Conservation (phyloP, 148 eudicot species). For the Vaccinium macrocarpon region DNA sequence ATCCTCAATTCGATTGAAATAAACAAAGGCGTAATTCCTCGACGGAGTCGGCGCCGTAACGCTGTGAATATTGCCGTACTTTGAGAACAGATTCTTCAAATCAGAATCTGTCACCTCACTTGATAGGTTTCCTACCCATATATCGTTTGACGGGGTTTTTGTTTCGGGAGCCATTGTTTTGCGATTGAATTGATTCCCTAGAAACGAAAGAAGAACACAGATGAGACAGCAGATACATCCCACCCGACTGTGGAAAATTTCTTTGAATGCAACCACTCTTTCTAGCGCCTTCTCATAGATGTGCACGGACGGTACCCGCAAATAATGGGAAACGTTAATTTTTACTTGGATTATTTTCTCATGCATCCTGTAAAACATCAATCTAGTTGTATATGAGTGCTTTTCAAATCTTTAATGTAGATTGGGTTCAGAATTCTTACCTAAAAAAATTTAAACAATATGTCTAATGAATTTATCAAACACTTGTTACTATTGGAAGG, state of each 20-base stretch:
- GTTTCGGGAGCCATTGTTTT: neutral
- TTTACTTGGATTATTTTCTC: neutral
- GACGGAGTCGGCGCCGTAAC: constrained; percentile 40
- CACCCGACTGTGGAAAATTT: too few relatives aligned
- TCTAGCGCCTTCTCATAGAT: too few relatives aligned
- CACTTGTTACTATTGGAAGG: neutral
- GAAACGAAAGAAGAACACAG: neutral
- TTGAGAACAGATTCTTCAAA: constrained; percentile 46
- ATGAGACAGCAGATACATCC: neutral
- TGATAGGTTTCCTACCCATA: constrained; percentile 76
- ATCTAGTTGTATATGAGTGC: neutral
- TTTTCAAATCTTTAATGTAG: neutral
- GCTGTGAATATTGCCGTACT: constrained; percentile 56
- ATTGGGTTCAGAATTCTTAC: neutral
- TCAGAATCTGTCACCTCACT: constrained; percentile 57
- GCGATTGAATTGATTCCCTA: neutral
- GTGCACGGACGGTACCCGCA: too few relatives aligned
- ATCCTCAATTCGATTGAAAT: constrained; percentile 45
- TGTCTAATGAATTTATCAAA: neutral
- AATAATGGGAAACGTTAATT: too few relatives aligned
- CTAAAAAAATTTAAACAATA: too few relatives aligned
- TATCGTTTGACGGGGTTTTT: constrained; percentile 45
- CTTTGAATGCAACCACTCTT: too few relatives aligned
- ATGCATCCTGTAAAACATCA: neutral
- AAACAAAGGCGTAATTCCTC: constrained; percentile 61